phyloP scores from a whole-genome alignment of 805 yeast species.

The Helenozyma baotianmanensis region DNA sequence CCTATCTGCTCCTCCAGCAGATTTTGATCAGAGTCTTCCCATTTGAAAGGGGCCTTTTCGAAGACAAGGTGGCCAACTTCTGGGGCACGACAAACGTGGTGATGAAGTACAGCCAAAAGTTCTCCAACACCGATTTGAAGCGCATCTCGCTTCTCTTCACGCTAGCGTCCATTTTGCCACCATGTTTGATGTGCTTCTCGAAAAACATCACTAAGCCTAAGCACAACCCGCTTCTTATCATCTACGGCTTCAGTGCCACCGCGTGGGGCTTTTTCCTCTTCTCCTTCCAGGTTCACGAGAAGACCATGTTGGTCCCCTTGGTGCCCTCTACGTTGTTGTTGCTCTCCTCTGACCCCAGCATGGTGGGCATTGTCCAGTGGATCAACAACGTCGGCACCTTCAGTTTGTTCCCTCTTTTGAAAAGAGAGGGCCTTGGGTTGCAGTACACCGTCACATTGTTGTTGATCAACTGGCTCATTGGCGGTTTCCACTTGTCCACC shows the following conservation, averaged over 20 bases:
- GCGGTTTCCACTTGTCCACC: constrained; percentile 45
- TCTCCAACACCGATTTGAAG: constrained; percentile 57
- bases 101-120: constrained; percentile 60
- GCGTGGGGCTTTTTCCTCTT: constrained; percentile 87
- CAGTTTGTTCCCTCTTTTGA: constrained; percentile 82
- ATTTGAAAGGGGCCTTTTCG: constrained; percentile 88
- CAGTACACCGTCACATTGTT: constrained; percentile 65
- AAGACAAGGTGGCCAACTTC: constrained; percentile 94
- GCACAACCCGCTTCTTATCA: constrained; percentile 18
- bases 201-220: constrained; percentile 20
- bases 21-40: constrained; percentile 76
- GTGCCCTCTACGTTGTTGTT: constrained; percentile 74
- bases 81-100: constrained; percentile 92
- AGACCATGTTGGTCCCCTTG: constrained; percentile 82
- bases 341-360: constrained; percentile 49
- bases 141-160: constrained; percentile 53
- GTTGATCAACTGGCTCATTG: constrained; percentile 76
- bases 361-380: constrained; percentile 79
- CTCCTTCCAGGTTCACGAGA: constrained; percentile 95
- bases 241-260: constrained; percentile 75
- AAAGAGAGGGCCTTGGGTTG: constrained; percentile 65
- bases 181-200: constrained; percentile 33
- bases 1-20: constrained; percentile 45
- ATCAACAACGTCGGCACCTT: constrained; percentile 78
- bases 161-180: constrained; percentile 30